phyloP scores from a whole-genome alignment of 2,329 filamentous ascomycete genomes.

The Botryotinia convoluta region DNA sequence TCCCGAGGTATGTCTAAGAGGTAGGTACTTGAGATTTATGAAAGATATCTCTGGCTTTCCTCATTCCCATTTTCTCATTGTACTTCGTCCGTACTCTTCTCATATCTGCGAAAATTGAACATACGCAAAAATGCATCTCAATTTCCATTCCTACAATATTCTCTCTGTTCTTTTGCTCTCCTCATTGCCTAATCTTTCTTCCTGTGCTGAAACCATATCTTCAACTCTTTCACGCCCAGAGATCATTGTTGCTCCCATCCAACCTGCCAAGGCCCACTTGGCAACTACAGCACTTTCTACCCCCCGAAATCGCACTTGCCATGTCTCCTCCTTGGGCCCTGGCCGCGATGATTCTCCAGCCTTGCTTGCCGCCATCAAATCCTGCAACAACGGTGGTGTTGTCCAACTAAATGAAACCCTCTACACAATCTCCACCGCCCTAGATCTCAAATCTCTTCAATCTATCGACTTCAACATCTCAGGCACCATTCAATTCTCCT shows the following conservation, averaged over 20 bases:
- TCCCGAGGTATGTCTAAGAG: background rate
- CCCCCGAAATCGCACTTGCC: conserved; percentile 10
- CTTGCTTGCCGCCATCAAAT: conserved; percentile 3
- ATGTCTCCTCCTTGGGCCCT: conserved; percentile 2
- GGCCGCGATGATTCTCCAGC: conserved; percentile 7
- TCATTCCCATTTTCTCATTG: background rate
- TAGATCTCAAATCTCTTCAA: conserved; percentile 6
- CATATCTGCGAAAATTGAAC: background rate
- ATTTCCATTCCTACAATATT: background rate
- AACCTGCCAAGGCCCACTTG: conserved; percentile 6
- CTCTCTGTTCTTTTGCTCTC: background rate
- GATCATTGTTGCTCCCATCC: conserved; percentile 5
- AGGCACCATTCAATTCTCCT: conserved; percentile 10
- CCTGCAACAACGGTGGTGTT: conserved; percentile 13
- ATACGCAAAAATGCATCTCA: background rate
- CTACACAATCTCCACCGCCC: conserved; percentile 13
- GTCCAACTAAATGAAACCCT: conserved; percentile 7
- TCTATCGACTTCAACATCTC: conserved; percentile 13
- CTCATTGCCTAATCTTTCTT: background rate
- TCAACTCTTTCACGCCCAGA: background rate
- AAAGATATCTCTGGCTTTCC: background rate
- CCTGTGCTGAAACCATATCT: background rate
- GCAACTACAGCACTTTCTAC: background rate
- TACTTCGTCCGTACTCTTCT: background rate
- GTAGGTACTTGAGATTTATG: background rate